phyloP scores from a whole-genome alignment of 371 early-diverging fungal species.

The Haplosporangium sp. region DNA sequence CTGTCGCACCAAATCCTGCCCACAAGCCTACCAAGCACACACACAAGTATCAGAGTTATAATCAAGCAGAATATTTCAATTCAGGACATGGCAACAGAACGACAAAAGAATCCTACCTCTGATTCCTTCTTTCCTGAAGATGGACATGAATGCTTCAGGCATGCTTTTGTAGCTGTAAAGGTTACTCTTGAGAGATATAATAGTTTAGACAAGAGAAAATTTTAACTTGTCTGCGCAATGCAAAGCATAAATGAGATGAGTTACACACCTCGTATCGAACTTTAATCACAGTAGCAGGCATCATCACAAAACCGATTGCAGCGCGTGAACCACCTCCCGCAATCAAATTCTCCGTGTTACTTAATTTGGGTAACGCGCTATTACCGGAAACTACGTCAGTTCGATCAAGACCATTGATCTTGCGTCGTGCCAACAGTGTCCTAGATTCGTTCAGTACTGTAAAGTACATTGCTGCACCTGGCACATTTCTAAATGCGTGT shows the following conservation, averaged over 20 bases:
- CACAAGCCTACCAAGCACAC: constrained; percentile 74
- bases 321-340: constrained; percentile 89
- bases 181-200: constrained; percentile 69
- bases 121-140: constrained; percentile 69
- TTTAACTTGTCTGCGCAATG: constrained; percentile 11
- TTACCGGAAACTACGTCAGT: constrained; percentile 44
- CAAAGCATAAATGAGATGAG: not conserved
- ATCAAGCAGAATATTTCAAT: too few species aligned
- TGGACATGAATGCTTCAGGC: constrained; percentile 70
- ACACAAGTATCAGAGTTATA: not conserved
- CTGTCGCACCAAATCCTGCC: constrained; percentile 92
- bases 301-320: constrained; percentile 88
- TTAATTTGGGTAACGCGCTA: constrained; percentile 52
- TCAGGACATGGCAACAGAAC: too few species aligned
- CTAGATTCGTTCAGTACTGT: constrained; percentile 62
- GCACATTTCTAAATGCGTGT: constrained; percentile 73
- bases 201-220: not conserved
- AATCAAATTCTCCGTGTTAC: constrained; percentile 75
- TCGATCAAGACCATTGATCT: constrained; percentile 37
- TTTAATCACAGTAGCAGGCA: constrained; percentile 96
- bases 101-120: constrained; percentile 57
- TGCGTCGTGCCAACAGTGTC: constrained; percentile 53
- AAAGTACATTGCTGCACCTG: constrained; percentile 89
- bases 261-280: constrained; percentile 87
- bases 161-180: constrained; percentile 83